Evolutionary conservation across 1,284 basidiomycete species (phyloP).

Genomic region (Ganoderma resinaceum): DNA sequence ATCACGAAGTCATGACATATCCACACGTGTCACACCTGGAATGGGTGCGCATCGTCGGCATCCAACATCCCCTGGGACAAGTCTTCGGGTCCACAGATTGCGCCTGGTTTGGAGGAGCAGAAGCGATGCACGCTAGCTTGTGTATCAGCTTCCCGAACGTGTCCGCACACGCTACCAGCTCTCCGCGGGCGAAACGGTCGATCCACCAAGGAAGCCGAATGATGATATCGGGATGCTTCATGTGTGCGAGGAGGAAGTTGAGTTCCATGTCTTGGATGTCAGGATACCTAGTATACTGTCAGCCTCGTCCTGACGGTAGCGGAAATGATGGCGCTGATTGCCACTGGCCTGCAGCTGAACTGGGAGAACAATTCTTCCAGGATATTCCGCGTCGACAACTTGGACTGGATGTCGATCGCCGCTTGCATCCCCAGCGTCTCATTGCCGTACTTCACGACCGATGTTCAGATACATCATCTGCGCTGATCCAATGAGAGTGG

Average conservation of each 20-base stretch:
- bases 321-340: neutral
- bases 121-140: conserved; percentile 10
- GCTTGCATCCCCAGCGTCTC: conserved; percentile 27
- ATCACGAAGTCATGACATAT: neutral
- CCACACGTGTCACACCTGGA: conserved; percentile 16
- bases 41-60: conserved; percentile 12
- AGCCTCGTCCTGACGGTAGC: neutral
- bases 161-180: conserved; percentile 17
- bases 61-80: conserved; percentile 10
- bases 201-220: conserved; percentile 19
- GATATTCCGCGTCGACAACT: conserved; percentile 29
- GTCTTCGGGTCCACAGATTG: neutral
- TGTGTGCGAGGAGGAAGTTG: conserved; percentile 18
- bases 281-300: conserved; percentile 12
- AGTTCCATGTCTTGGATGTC: conserved; percentile 21
- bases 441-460: conserved; percentile 16
- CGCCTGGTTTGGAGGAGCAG: neutral
- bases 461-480: neutral
- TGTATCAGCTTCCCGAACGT: conserved; percentile 21
- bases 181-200: conserved; percentile 21
- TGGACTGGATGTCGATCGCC: conserved; percentile 19
- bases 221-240: conserved; percentile 22
- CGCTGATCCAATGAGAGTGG: neutral
- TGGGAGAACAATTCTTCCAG: conserved; percentile 30
- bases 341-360: conserved; percentile 27